Evolutionary conservation across 2,329 filamentous ascomycete genomes (phyloP).

Genomic region (Stemphylium lycopersici): DNA sequence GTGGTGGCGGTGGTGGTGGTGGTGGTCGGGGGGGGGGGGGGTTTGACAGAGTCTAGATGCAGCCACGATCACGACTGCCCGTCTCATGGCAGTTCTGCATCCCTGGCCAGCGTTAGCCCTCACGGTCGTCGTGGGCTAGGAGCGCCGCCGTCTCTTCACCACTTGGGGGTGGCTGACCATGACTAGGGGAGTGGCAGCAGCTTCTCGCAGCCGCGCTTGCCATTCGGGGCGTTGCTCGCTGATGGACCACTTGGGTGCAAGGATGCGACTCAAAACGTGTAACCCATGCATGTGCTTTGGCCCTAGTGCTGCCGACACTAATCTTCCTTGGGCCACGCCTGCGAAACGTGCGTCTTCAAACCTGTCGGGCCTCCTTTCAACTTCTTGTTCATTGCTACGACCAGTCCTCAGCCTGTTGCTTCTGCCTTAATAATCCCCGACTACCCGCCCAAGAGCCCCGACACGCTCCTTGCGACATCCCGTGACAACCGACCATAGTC

Average conservation of each 20-base stretch:
- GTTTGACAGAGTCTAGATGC: not conserved
- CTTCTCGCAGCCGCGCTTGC: slow-evolving; percentile 13
- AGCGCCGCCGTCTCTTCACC: not conserved
- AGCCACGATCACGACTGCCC: not conserved
- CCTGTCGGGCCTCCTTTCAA: slow-evolving; percentile 34
- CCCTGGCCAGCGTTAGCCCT: too few species aligned
- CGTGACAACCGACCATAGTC: slow-evolving; percentile 3
- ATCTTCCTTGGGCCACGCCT: slow-evolving; percentile 23
- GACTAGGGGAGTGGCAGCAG: slow-evolving; percentile 7
- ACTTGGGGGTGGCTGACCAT: not conserved
- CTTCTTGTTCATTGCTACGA: slow-evolving; percentile 7
- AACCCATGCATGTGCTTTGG: slow-evolving; percentile 8
- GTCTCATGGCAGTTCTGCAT: not conserved
- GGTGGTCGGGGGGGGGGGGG: too few species aligned
- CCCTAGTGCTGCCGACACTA: slow-evolving; percentile 15
- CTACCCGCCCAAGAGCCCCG: not conserved
- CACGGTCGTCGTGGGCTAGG: not conserved
- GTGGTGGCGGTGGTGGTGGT: too few species aligned
- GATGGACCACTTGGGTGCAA: slow-evolving; percentile 1
- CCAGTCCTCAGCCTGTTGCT: slow-evolving; percentile 5
- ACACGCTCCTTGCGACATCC: not conserved
- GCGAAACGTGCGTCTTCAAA: slow-evolving; percentile 33
- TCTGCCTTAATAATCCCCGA: slow-evolving; percentile 13
- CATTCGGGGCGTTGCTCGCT: slow-evolving; percentile 1
- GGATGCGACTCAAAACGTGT: slow-evolving; percentile 18